Percentiles rank a stretch among this genome's conserved stretches.
These are phyloP conservation scores for Coemansia sp. DNA, from an alignment of 192 early-diverging fungal genomes.

Conservation along the genomic window DNA sequence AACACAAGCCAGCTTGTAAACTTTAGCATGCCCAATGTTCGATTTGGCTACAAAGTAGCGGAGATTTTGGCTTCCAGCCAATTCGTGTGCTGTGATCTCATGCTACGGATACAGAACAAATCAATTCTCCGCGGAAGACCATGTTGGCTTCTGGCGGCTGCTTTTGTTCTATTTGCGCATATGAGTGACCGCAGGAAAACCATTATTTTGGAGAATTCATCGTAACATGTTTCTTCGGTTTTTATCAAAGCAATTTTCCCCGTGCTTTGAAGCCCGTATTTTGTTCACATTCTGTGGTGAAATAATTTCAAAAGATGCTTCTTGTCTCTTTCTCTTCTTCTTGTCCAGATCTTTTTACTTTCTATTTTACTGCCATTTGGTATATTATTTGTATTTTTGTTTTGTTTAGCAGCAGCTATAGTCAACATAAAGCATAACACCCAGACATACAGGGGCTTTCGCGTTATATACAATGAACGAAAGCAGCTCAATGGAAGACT, in stretches of 20 bases:
- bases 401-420: background rate
- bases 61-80: background rate
- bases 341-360: background rate
- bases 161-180: background rate
- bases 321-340: background rate
- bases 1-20: too few species aligned
- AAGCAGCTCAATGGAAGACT: conserved; percentile 19
- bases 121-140: background rate
- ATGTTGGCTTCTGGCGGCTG: background rate
- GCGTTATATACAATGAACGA: conserved; percentile 10
- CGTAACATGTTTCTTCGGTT: too few species aligned
- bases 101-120: background rate
- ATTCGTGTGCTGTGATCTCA: background rate
- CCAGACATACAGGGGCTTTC: background rate
- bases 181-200: background rate
- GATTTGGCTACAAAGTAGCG: too few species aligned
- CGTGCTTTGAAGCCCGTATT: background rate
- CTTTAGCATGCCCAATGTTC: too few species aligned
- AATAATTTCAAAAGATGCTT: background rate
- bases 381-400: conserved; percentile 5
- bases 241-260: background rate
- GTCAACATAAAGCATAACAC: background rate
- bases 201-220: too few species aligned
- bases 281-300: background rate
- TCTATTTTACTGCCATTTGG: background rate